A percentile compares a stretch with the other conserved stretches of the same genome.
Evolutionary conservation across 164 flowering plant species (phyloP).

Genomic region (Buxus sempervirens): DNA sequence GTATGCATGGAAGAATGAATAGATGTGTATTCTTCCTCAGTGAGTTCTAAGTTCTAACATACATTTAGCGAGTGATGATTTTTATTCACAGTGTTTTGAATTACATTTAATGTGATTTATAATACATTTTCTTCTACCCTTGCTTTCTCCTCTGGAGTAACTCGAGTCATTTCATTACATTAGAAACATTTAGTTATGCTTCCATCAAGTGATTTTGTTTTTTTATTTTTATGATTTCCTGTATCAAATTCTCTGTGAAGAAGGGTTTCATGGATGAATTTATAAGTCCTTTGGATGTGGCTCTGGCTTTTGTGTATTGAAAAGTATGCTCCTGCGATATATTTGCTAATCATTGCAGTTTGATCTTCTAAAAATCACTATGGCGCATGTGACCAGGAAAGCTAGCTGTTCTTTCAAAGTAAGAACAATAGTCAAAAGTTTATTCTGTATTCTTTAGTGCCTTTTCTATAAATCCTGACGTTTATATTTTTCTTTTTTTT

Average conservation of each 20-base stretch:
- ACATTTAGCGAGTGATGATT: constrained; percentile 18
- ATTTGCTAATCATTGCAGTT: neutral
- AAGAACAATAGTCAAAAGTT: neutral
- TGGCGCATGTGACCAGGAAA: neutral
- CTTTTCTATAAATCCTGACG: neutral
- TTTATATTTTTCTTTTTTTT: neutral
- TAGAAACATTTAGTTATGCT: neutral
- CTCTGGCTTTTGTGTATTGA: neutral
- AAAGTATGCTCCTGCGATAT: neutral
- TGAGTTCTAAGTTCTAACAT: constrained; percentile 38
- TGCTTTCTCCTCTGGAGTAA: neutral
- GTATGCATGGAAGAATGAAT: constrained; percentile 73
- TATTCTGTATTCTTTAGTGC: constrained; percentile 1
- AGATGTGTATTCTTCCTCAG: constrained; percentile 28
- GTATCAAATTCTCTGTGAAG: neutral
- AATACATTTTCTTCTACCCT: neutral
- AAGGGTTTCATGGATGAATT: neutral
- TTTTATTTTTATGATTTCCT: neutral
- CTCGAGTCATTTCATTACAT: neutral
- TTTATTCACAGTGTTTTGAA: neutral
- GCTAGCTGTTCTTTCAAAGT: neutral
- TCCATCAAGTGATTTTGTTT: neutral
- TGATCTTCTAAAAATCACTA: neutral
- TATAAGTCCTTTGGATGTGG: neutral
- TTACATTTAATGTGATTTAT: neutral